Conservation (phyloP, 495 filamentous ascomycete genomes). For the Mytilinidion resinicola region DNA sequence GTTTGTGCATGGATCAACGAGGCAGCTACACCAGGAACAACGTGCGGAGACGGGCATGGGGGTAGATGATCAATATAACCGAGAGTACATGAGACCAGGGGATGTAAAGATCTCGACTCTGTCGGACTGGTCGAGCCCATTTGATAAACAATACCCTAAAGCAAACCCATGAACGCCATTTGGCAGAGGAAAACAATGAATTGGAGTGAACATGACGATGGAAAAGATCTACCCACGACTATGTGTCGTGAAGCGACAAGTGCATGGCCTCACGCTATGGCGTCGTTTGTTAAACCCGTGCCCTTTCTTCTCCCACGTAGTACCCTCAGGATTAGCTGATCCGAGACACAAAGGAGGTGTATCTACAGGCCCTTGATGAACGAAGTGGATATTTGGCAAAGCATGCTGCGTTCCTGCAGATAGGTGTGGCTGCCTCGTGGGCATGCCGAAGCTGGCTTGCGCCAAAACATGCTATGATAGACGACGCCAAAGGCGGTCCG, state of each 20-base stretch:
- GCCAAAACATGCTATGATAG: background rate
- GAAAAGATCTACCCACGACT: too few relatives aligned
- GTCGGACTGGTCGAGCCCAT: background rate
- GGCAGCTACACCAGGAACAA: background rate
- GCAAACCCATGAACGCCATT: background rate
- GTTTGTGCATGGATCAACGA: background rate
- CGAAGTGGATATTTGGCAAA: background rate
- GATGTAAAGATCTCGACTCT: background rate
- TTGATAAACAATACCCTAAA: background rate
- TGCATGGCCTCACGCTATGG: too few relatives aligned
- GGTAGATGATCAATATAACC: background rate
- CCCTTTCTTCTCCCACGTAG: too few relatives aligned
- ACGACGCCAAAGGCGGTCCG: background rate
- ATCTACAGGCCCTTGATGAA: background rate
- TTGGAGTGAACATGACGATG: too few relatives aligned
- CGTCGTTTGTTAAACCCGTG: too few relatives aligned
- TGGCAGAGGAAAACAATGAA: background rate
- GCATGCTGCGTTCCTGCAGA: too few relatives aligned
- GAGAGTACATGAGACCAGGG: background rate
- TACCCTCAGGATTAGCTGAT: too few relatives aligned
- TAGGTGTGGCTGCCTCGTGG: too few relatives aligned
- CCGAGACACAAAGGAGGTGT: too few relatives aligned
- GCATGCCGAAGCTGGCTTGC: background rate
- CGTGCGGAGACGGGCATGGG: background rate
- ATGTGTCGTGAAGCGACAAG: too few relatives aligned